Evolutionary conservation across 345 rosid genomes (phyloP).

Genomic region (Acer negundo): DNA sequence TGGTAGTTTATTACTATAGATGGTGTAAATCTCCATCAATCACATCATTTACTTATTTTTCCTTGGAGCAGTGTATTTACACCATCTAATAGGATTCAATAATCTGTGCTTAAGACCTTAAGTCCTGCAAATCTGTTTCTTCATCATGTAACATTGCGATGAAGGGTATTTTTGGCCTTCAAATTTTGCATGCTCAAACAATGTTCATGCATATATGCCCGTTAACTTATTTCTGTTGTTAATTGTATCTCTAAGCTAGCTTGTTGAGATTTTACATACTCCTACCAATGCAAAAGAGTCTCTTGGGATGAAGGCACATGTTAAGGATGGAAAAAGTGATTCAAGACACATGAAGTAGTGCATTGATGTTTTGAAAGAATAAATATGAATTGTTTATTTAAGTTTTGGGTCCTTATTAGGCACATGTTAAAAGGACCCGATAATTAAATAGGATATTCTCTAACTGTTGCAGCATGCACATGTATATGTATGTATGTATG

Average conservation of each 20-base stretch:
- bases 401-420: neutral
- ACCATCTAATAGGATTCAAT: neutral
- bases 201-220: neutral
- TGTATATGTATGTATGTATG: neutral
- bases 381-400: neutral
- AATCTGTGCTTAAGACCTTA: neutral
- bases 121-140: neutral
- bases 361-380: neutral
- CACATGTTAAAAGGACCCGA: no score
- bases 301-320: neutral
- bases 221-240: neutral
- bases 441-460: no score
- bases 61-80: neutral
- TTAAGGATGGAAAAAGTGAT: neutral
- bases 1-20: neutral
- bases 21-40: neutral
- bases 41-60: neutral
- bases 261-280: neutral
- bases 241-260: neutral
- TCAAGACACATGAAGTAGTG: neutral
- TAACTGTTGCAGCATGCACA: no score
- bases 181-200: neutral
- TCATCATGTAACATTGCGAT: neutral
- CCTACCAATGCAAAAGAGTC: neutral
- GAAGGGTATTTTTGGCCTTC: neutral